Evolutionary conservation across 176 grass and related monocot genomes (phyloP), one percentile per base, ranked within the genome.

Genomic region (Miscanthus lutarioriparius): DNA sequence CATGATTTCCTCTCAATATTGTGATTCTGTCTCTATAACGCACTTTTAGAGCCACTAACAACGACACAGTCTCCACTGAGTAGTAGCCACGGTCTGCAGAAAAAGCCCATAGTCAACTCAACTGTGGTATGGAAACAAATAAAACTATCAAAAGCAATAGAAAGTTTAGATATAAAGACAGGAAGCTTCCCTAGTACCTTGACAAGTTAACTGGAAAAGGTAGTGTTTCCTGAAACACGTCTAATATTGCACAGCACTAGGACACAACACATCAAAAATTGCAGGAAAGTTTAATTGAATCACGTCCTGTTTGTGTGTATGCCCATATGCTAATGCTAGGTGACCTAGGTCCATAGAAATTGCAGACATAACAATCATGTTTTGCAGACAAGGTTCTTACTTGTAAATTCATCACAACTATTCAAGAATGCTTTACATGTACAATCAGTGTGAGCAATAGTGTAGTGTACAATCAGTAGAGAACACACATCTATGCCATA

Each of bases 1-100:
- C 91, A 53, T 96, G 91, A 67, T 93, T 96, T 82, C 93, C 91
- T 85, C 83, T 89, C 82, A 94, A 76, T 77, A 94, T 94, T 70
- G 94, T 86, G 79, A 96, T 96, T 87, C 86, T 87, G 80, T 93
- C 89, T 86, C 91, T 91, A 76, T 89, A 89, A 33, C 91, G 89
- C 37, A 93, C 91, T 89, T 87, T 93, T 53, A 93, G 67, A 83
- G 91, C 84, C 78, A 96, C 94, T 82, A 90, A 67, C 49, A 96
- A 74, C 19, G 89, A 56, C 32, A 80, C 87, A 38, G 91, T 96
- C 73, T 96, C 84, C 85, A 96, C 91, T 58, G 89, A 93, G 85
- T 91, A 91, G 83, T 89, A 93, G n/a, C 94, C 84, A 83, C 91
- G 91, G 77, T 96, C 94, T 96, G 77, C 73, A 89, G 38, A 40